These are phyloP conservation scores for Lathyrus aphaca DNA, from an alignment of 306 rosid genomes.

Conservation along the genomic window DNA sequence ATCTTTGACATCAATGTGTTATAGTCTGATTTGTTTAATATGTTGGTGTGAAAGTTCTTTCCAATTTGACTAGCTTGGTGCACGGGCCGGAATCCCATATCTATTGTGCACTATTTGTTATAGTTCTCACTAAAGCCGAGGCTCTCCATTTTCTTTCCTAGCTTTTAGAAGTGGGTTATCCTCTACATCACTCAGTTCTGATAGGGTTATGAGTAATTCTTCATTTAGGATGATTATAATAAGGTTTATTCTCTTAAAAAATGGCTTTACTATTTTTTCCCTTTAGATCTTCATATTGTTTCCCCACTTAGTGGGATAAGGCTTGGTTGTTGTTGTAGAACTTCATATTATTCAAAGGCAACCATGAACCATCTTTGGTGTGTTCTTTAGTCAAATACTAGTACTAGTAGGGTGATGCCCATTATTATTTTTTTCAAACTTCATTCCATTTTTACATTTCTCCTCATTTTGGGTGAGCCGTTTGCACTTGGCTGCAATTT, in stretches of 20 bases:
- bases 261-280: not conserved
- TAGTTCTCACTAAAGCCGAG: not conserved
- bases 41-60: conserved; percentile 13
- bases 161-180: not conserved
- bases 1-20: not conserved
- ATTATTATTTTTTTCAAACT: not conserved
- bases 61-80: conserved; percentile 8
- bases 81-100: not conserved
- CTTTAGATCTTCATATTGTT: not conserved
- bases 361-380: not conserved
- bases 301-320: too few relatives aligned
- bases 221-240: not conserved
- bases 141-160: not conserved
- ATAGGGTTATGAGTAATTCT: not conserved
- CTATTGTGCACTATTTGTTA: not conserved
- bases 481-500: not conserved
- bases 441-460: not conserved
- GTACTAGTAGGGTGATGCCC: not conserved
- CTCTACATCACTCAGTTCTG: conserved; percentile 9
- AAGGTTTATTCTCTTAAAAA: not conserved
- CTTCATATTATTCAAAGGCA: not conserved
- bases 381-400: conserved; percentile 1
- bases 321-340: not conserved
- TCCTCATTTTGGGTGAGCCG: not conserved
- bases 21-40: not conserved